Evolutionary conservation across 208 protist species (phyloP).

Genomic region (Polymyxa betae): DNA sequence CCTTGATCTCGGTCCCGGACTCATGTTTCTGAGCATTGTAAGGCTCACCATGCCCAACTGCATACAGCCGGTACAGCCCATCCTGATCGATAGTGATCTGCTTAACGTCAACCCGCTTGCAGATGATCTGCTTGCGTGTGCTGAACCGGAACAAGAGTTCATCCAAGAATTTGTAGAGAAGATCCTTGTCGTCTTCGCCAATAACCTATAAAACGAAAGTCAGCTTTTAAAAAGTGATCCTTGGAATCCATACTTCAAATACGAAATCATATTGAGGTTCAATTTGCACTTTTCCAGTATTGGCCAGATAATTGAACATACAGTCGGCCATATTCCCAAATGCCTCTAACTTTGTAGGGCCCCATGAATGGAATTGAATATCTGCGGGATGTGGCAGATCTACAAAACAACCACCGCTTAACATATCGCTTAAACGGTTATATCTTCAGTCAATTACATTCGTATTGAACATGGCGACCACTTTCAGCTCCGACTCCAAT

Average conservation of each 20-base stretch:
- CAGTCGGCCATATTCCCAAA: slow-evolving; percentile 51
- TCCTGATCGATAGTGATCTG: not conserved
- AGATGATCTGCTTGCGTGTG: not conserved
- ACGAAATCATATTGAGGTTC: not conserved
- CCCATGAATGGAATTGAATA: slow-evolving; percentile 53
- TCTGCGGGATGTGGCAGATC: slow-evolving; percentile 47
- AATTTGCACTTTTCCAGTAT: not conserved
- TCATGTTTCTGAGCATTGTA: not conserved
- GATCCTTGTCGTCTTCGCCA: slow-evolving; percentile 12
- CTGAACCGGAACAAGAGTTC: slow-evolving; percentile 44
- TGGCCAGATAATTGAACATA: slow-evolving; percentile 20
- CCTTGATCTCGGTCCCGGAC: slow-evolving; percentile 31
- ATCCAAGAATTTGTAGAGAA: slow-evolving; percentile 37
- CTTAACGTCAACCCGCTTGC: not conserved
- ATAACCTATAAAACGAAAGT: not conserved
- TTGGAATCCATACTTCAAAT: not conserved
- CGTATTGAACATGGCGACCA: too few species aligned
- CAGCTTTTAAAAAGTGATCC: too few species aligned
- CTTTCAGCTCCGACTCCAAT: too few species aligned
- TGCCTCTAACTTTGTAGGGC: not conserved
- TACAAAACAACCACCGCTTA: too few species aligned
- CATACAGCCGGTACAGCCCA: not conserved
- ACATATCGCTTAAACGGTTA: too few species aligned
- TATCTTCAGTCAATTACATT: too few species aligned
- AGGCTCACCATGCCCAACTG: not conserved